Evolutionary conservation across 129 eudicot genomes (phyloP), one percentile per base, ranked within the genome.

Genomic region (Arctium lappa): DNA sequence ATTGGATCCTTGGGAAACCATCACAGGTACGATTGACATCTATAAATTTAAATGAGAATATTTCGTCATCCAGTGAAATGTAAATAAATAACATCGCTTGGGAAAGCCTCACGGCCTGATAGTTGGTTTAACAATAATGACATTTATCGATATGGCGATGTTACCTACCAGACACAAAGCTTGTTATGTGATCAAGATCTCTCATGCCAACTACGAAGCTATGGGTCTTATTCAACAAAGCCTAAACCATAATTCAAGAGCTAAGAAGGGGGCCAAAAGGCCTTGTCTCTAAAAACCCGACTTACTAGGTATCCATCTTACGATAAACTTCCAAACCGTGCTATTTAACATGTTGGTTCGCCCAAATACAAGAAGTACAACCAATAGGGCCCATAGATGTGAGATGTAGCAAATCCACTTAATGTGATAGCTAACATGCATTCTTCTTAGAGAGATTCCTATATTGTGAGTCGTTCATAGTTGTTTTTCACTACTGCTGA

Each of bases 1-100:
- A 80, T 68, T 83, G 72, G 76, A 83, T 83, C 81, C 27, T 76
- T 32, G 56, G 82, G 84, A 22, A 79, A 79, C 79, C 70, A 79
- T 74, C 84, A 74, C 81, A 79, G 39, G 84, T 80, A 80, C 75
- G 27, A 8, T 68, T 30, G 65, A 9, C 85, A 82, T 80, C 46
- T 68, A 80, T 80, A 80, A 53, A 74, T 42, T 77, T 60, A 77
- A 18, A 79, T 8, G 75, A 76, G 73, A 85, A 85, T 76, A 75
- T 36, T 50, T 22, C 44, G 76, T 85, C 69, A 69, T 76, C 79
- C 30, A 53, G 79, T 13, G 72, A 66, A 68, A 50, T 50, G 62
- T 50, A 13, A 50, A 50, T 50, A 9, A 6, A 50, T 50, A 12
- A 50, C 62, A 12, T 12, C 5, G 62, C 62, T 50, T 50, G 62